Evolutionary conservation across 2,329 filamentous ascomycete species (phyloP).

Genomic region (Aspergillus carbonarius): DNA sequence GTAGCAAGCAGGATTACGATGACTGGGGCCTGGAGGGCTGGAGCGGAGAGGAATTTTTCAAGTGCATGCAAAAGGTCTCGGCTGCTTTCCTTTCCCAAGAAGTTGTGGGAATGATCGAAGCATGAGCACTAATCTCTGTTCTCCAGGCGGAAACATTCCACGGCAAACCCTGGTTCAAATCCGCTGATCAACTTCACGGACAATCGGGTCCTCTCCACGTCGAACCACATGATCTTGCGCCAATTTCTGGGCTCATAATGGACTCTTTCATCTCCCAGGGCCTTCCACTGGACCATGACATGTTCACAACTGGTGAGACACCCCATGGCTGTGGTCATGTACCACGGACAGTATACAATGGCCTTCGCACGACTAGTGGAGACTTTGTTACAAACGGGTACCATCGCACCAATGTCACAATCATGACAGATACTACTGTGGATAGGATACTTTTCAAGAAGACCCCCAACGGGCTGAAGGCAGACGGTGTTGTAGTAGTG

Average conservation of each 20-base stretch:
- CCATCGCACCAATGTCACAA: slow-evolving; percentile 47
- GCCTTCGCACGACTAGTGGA: slow-evolving; percentile 54
- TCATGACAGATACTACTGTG: slow-evolving; percentile 51
- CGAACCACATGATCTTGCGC: slow-evolving; percentile 59
- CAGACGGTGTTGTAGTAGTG: slow-evolving; percentile 35
- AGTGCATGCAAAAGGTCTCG: slow-evolving; percentile 55
- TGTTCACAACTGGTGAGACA: slow-evolving; percentile 57
- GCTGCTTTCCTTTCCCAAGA: neutral
- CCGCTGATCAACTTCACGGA: slow-evolving; percentile 50
- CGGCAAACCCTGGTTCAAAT: slow-evolving; percentile 57
- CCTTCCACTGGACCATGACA: slow-evolving; percentile 57
- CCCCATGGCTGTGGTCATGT: slow-evolving; percentile 58
- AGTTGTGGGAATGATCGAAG: neutral
- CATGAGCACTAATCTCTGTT: neutral
- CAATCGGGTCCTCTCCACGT: slow-evolving; percentile 54
- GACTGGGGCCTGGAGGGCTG: slow-evolving; percentile 57
- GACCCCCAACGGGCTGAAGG: slow-evolving; percentile 38
- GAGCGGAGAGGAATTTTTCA: slow-evolving; percentile 58
- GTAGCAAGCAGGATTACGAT: slow-evolving; percentile 49
- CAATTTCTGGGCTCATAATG: slow-evolving; percentile 56
- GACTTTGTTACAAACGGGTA: slow-evolving; percentile 53
- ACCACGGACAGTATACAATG: slow-evolving; percentile 54
- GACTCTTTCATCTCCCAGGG: slow-evolving; percentile 58
- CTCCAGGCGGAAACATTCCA: slow-evolving; percentile 58
- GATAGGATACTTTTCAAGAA: slow-evolving; percentile 53